Conservation (phyloP, 2,329 filamentous ascomycete species). For the Colletotrichum orbiculare region DNA sequence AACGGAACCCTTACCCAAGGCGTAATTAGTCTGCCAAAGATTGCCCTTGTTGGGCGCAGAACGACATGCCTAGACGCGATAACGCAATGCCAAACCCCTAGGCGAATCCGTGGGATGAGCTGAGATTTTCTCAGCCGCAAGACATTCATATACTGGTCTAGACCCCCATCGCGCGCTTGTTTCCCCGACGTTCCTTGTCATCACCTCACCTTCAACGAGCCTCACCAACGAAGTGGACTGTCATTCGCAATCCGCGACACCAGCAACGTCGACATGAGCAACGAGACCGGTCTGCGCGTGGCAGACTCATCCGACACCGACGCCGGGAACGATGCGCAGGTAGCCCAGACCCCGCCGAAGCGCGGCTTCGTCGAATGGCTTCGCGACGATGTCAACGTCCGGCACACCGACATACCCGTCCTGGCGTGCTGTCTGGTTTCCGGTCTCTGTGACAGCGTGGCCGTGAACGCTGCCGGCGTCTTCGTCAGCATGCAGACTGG, state of each 20-base stretch:
- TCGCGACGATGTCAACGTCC: conserved; percentile 36
- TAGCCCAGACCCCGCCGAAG: conserved; percentile 1
- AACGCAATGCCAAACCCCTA: conserved; percentile 31
- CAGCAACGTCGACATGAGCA: conserved; percentile 16
- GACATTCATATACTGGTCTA: conserved; percentile 17
- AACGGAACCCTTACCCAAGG: conserved; percentile 28
- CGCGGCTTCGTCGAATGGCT: conserved; percentile 33
- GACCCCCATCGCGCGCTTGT: background rate
- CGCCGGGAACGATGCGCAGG: conserved; percentile 11
- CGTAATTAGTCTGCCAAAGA: conserved; percentile 17
- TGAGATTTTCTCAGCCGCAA: conserved; percentile 3
- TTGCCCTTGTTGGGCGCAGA: conserved; percentile 20
- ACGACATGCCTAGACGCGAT: conserved; percentile 31
- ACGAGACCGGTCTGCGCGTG: conserved; percentile 25
- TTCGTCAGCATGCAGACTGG: conserved; percentile 55
- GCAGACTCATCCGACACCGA: conserved; percentile 31
- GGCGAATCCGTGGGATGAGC: conserved; percentile 11
- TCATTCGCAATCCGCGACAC: background rate
- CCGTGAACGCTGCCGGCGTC: conserved; percentile 52
- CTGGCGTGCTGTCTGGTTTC: conserved; percentile 52
- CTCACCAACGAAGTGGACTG: background rate
- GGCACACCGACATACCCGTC: conserved; percentile 49
- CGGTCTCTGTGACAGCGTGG: conserved; percentile 53
- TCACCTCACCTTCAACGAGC: background rate
- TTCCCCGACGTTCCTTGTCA: background rate